These are phyloP conservation scores for Boletus mariae DNA, from an alignment of 1,284 basidiomycete genomes.

Conservation along the genomic window DNA sequence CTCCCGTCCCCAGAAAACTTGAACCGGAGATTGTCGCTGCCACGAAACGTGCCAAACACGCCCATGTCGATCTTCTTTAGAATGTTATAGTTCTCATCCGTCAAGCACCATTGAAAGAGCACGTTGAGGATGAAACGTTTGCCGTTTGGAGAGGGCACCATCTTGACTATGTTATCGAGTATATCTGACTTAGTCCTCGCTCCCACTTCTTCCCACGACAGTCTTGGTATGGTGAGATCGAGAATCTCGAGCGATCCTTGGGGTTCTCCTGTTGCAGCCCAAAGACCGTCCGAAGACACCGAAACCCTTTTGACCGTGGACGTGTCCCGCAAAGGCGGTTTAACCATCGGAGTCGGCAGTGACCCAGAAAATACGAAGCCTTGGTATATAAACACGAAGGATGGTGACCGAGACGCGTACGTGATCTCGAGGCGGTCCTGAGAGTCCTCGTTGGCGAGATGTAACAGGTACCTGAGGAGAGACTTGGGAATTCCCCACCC, in stretches of 20 bases:
- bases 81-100: constrained; percentile 6
- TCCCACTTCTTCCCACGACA: constrained; percentile 6
- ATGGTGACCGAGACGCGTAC: constrained; percentile 5
- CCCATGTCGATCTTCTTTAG: constrained; percentile 18
- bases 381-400: constrained; percentile 4
- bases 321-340: neutral
- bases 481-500: constrained; percentile 12
- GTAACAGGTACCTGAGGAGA: neutral
- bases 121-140: constrained; percentile 10
- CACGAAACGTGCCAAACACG: neutral
- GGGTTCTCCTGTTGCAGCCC: constrained; percentile 8
- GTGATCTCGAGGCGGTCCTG: neutral
- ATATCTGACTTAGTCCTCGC: neutral
- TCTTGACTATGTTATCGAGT: neutral
- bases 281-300: constrained; percentile 18
- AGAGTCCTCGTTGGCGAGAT: neutral
- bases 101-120: constrained; percentile 1
- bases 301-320: neutral
- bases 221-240: constrained; percentile 7
- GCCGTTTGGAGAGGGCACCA: constrained; percentile 13
- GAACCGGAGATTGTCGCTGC: constrained; percentile 1
- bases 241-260: constrained; percentile 12
- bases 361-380: neutral
- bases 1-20: constrained; percentile 18
- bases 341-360: neutral